Evolutionary conservation across 352 stramenopile genomes (phyloP).

Genomic region (Pythium myriotylum): DNA sequence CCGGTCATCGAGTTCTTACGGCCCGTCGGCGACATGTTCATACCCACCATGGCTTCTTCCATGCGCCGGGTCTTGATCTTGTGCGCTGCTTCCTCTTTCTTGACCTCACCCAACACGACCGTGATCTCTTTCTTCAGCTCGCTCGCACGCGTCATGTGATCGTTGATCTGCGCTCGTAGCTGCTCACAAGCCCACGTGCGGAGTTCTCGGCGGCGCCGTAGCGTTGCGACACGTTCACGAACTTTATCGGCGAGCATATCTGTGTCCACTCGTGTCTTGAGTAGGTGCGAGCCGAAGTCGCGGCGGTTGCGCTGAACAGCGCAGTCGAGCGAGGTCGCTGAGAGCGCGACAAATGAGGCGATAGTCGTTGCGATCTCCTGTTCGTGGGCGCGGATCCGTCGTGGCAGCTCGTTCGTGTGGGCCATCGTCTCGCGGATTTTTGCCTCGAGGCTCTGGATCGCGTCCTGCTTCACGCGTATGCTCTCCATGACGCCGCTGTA

Average conservation of each 20-base stretch:
- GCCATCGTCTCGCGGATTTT: conserved; percentile 10
- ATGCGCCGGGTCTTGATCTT: conserved; percentile 59
- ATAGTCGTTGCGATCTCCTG: conserved; percentile 31
- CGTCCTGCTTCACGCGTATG: conserved; percentile 22
- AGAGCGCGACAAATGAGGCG: conserved; percentile 28
- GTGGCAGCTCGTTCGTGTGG: conserved; percentile 26
- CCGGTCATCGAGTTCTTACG: conserved; percentile 26
- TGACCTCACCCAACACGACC: conserved; percentile 40
- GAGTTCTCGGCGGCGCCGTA: conserved; percentile 49
- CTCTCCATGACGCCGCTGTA: conserved; percentile 28
- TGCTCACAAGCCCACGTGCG: conserved; percentile 61
- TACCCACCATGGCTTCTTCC: conserved; percentile 36
- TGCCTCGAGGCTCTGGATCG: conserved; percentile 20
- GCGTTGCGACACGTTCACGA: conserved; percentile 38
- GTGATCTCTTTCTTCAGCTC: conserved; percentile 70
- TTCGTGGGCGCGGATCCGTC: conserved; percentile 21
- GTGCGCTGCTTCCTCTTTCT: conserved; percentile 56
- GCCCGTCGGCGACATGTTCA: conserved; percentile 1
- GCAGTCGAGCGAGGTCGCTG: conserved; percentile 29
- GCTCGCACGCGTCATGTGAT: conserved; percentile 51
- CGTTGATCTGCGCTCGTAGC: conserved; percentile 51
- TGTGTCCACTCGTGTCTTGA: conserved; percentile 17
- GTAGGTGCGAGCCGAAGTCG: conserved; percentile 21
- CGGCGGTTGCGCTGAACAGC: conserved; percentile 19
- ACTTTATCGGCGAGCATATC: conserved; percentile 26